Evolutionary conservation across 1,139 yeast species (phyloP).

Genomic region (Saccharomyces hybrid): DNA sequence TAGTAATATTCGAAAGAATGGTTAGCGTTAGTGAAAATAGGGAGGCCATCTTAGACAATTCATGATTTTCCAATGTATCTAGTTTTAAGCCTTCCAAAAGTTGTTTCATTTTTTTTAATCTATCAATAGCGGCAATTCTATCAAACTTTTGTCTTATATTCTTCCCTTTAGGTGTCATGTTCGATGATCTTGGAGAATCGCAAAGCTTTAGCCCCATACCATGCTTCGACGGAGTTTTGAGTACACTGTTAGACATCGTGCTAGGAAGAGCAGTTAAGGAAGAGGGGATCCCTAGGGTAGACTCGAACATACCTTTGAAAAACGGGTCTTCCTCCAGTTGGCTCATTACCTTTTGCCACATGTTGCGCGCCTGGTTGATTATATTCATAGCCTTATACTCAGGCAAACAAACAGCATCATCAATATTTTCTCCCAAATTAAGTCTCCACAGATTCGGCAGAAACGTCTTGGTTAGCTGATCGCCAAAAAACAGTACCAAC

Average conservation of each 20-base stretch:
- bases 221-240: slow-evolving; percentile 7
- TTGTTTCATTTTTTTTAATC: slow-evolving; percentile 13
- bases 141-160: slow-evolving; percentile 23
- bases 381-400: slow-evolving; percentile 21
- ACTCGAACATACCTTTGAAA: slow-evolving; percentile 41
- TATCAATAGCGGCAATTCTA: slow-evolving; percentile 17
- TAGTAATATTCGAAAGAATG: slow-evolving; percentile 17
- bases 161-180: slow-evolving; percentile 29
- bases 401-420: slow-evolving; percentile 14
- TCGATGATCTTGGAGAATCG: slow-evolving; percentile 28
- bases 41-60: slow-evolving; percentile 16
- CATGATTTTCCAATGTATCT: slow-evolving; percentile 13
- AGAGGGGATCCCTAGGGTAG: slow-evolving; percentile 43
- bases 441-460: slow-evolving; percentile 29
- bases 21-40: slow-evolving; percentile 19
- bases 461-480: slow-evolving; percentile 18
- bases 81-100: slow-evolving; percentile 14
- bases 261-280: slow-evolving; percentile 5
- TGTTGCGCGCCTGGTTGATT: slow-evolving; percentile 27
- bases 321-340: slow-evolving; percentile 38
- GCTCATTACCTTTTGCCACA: slow-evolving; percentile 24
- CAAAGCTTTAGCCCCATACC: neutral
- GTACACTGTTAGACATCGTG: slow-evolving; percentile 4
- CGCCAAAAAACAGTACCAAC: slow-evolving; percentile 22
- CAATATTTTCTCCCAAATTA: slow-evolving; percentile 20